A percentile compares a stretch with the other conserved stretches of the same genome.
Evolutionary conservation across 805 yeast genomes (phyloP).

Genomic region (Yamadazyma takamatsuzukensis): DNA sequence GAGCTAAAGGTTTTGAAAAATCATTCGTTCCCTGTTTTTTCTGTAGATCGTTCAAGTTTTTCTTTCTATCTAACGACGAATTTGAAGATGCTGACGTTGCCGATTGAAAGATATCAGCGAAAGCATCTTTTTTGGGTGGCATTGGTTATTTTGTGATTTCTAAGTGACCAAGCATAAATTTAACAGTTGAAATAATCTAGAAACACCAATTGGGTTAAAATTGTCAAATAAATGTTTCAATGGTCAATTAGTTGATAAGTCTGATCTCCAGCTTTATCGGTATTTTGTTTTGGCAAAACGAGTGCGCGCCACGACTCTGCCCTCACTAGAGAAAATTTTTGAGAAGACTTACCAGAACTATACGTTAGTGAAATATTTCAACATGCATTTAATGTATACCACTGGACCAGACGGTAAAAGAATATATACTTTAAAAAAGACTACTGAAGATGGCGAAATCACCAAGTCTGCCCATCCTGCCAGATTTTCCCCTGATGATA

Average conservation of each 20-base stretch:
- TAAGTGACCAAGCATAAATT: too few relatives aligned
- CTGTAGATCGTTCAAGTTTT: constrained; percentile 11
- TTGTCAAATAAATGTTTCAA: too few relatives aligned
- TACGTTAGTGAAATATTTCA: too few relatives aligned
- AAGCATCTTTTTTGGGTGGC: constrained; percentile 43
- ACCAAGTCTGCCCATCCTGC: constrained; percentile 99
- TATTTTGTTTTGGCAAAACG: too few relatives aligned
- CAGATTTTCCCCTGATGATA: constrained; percentile 98
- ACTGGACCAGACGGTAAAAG: constrained; percentile 93
- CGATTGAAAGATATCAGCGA: constrained; percentile 39
- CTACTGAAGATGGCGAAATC: constrained; percentile 82
- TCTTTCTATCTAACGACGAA: constrained; percentile 5
- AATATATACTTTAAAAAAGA: constrained; percentile 84
- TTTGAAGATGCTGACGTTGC: constrained; percentile 18
- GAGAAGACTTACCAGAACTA: constrained; percentile 7
- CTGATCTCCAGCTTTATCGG: too few relatives aligned
- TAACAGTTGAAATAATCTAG: too few relatives aligned
- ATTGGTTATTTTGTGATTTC: too few relatives aligned
- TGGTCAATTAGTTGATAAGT: too few relatives aligned
- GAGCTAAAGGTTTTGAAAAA: background rate
- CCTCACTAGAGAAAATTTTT: too few relatives aligned
- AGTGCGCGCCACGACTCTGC: too few relatives aligned
- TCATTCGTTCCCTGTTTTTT: background rate
- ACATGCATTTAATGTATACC: constrained; percentile 99
- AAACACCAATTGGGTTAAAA: too few relatives aligned